Evolutionary conservation across 2,329 filamentous ascomycete species (phyloP).

Genomic region (Fusarium goolgardi): DNA sequence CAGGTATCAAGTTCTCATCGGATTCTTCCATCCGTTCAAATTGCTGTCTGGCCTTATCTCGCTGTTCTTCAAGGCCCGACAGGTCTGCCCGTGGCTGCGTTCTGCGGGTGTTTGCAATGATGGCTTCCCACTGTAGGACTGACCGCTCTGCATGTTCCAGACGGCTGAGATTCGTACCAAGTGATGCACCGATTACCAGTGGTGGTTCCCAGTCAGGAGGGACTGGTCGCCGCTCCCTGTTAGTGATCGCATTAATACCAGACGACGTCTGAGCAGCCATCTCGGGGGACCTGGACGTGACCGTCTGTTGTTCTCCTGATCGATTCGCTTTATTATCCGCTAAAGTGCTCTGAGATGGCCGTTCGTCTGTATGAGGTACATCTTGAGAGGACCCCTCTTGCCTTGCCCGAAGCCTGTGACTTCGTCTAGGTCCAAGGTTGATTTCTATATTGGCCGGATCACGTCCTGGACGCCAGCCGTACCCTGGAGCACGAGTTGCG

Average conservation of each 20-base stretch:
- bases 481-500: not conserved
- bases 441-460: slow-evolving; percentile 34
- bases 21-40: slow-evolving; percentile 39
- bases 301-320: not conserved
- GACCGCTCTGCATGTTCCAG: slow-evolving; percentile 42
- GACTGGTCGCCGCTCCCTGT: slow-evolving; percentile 8
- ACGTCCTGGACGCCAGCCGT: slow-evolving; percentile 39
- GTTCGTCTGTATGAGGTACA: not conserved
- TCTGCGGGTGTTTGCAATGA: slow-evolving; percentile 35
- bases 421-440: slow-evolving; percentile 30
- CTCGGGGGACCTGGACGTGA: not conserved
- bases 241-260: not conserved
- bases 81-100: slow-evolving; percentile 38
- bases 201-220: slow-evolving; percentile 41
- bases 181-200: slow-evolving; percentile 38
- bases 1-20: slow-evolving; percentile 40
- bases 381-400: not conserved
- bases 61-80: slow-evolving; percentile 36
- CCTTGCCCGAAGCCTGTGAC: slow-evolving; percentile 8
- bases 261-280: not conserved
- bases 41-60: slow-evolving; percentile 21
- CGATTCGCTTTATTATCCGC: not conserved
- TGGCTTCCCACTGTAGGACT: slow-evolving; percentile 45
- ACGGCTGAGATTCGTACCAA: slow-evolving; percentile 41
- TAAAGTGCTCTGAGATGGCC: not conserved